Evolutionary conservation across 139 green algal species (phyloP).

Genomic region (Diplosphaera chodatii): DNA sequence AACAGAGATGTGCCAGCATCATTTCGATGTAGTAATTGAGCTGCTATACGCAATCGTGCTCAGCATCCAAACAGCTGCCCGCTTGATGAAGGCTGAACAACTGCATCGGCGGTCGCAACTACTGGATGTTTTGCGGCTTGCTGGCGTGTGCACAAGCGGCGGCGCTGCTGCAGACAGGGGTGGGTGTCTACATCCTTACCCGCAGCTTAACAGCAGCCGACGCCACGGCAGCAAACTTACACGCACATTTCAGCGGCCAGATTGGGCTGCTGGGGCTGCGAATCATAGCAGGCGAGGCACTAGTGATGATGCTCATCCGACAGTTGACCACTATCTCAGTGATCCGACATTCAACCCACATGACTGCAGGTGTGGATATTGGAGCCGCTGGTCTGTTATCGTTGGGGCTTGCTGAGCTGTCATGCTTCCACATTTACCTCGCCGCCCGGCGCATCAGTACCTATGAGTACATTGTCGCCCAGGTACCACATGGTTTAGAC

Average conservation of each 20-base stretch:
- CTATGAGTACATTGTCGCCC: conserved; percentile 71
- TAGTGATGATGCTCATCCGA: too few relatives aligned
- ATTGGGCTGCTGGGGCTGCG: too few relatives aligned
- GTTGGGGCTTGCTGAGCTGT: conserved; percentile 50
- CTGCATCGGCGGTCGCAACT: conserved; percentile 69
- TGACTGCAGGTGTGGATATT: conserved; percentile 26
- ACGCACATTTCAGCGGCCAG: too few relatives aligned
- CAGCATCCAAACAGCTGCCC: too few relatives aligned
- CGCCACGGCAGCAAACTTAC: too few relatives aligned
- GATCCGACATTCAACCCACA: too few relatives aligned
- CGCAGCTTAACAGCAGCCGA: conserved; percentile 35
- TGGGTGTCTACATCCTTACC: conserved; percentile 34
- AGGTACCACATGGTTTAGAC: too few relatives aligned
- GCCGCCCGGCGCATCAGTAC: conserved; percentile 37
- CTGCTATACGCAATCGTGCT: too few relatives aligned
- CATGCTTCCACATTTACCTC: conserved; percentile 63
- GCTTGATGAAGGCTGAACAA: conserved; percentile 79
- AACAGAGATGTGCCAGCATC: too few relatives aligned
- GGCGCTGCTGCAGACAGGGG: conserved; percentile 30
- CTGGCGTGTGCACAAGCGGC: conserved; percentile 23
- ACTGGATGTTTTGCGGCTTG: conserved; percentile 57
- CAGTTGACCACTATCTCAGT: too few relatives aligned
- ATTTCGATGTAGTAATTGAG: too few relatives aligned
- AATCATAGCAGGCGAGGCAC: too few relatives aligned
- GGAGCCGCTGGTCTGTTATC: conserved; percentile 12